Evolutionary conservation across 164 flowering plant species (phyloP).

Genomic region (Umbilicus rupestris): DNA sequence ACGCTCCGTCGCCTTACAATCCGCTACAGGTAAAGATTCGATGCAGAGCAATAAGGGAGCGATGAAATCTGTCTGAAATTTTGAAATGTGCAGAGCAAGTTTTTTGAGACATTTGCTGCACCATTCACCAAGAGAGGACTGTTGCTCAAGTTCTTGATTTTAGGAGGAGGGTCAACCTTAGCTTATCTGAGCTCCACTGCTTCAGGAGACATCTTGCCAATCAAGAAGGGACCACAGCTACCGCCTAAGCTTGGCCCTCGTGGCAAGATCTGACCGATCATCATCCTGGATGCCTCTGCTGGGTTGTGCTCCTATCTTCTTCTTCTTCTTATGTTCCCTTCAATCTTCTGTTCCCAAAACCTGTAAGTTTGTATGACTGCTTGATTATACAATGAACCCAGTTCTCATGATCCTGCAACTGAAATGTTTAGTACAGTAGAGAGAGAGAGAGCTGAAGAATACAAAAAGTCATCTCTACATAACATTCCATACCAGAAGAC

Average conservation of each 20-base stretch:
- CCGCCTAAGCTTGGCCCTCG: slow-evolving; percentile 91
- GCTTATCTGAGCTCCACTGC: slow-evolving; percentile 78
- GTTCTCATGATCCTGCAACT: background rate
- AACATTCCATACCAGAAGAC: background rate
- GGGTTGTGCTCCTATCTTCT: too few relatives aligned
- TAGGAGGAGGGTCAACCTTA: slow-evolving; percentile 83
- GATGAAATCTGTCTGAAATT: too few relatives aligned
- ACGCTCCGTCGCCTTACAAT: slow-evolving; percentile 93
- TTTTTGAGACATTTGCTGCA: slow-evolving; percentile 98
- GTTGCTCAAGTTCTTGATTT: slow-evolving; percentile 80
- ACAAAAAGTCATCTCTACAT: background rate
- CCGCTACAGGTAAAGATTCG: slow-evolving; percentile 54
- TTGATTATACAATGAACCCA: background rate
- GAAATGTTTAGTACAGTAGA: background rate
- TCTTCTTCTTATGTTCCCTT: background rate
- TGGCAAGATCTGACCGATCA: slow-evolving; percentile 60
- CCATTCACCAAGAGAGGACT: slow-evolving; percentile 96
- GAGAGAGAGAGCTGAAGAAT: background rate
- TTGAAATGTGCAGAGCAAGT: slow-evolving; percentile 69
- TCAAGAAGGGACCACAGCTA: slow-evolving; percentile 90
- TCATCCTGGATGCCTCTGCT: too few relatives aligned
- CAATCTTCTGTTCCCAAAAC: background rate
- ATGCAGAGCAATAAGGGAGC: too few relatives aligned
- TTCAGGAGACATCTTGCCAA: slow-evolving; percentile 64
- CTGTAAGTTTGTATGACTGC: background rate